Conservation (phyloP, 2,329 filamentous ascomycete genomes). For the Cadophora sp. region DNA sequence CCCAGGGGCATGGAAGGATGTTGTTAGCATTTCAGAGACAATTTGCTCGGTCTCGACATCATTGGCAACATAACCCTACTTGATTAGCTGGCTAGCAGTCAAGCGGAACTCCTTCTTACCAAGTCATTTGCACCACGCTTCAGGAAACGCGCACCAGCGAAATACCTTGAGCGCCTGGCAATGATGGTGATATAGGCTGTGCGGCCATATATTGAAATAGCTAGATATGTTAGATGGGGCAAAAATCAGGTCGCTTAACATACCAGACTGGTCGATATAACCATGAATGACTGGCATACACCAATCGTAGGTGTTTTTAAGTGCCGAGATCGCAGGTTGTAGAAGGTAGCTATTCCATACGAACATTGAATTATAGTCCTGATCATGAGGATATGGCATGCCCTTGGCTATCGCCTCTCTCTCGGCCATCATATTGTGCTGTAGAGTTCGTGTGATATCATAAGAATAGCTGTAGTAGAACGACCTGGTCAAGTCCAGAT, state of each 20-base stretch:
- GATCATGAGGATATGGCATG: constrained; percentile 60
- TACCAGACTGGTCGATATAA: constrained; percentile 86
- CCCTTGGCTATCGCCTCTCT: constrained; percentile 73
- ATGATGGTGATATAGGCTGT: constrained; percentile 93
- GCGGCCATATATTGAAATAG: constrained; percentile 84
- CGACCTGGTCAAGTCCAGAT: constrained; percentile 85
- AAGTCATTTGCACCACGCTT: constrained; percentile 95
- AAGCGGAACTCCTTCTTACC: constrained; percentile 44
- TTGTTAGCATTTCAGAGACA: constrained; percentile 91
- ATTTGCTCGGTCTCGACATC: constrained; percentile 99
- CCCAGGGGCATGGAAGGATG: constrained; percentile 92
- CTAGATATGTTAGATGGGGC: constrained; percentile 45
- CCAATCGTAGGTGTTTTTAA: constrained; percentile 92
- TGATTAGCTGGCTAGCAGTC: constrained; percentile 22
- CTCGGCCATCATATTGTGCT: constrained; percentile 88
- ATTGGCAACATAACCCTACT: constrained; percentile 87
- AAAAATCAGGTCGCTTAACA: constrained; percentile 27
- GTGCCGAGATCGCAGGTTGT: constrained; percentile 69
- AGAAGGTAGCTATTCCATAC: constrained; percentile 96
- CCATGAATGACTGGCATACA: constrained; percentile 95
- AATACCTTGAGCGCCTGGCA: constrained; percentile 88
- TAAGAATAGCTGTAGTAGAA: constrained; percentile 99
- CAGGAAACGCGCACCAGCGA: constrained; percentile 91
- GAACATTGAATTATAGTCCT: constrained; percentile 92
- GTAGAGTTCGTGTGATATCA: constrained; percentile 89